Evolutionary conservation across 805 yeast species (phyloP).

Genomic region (Candida boleticola): DNA sequence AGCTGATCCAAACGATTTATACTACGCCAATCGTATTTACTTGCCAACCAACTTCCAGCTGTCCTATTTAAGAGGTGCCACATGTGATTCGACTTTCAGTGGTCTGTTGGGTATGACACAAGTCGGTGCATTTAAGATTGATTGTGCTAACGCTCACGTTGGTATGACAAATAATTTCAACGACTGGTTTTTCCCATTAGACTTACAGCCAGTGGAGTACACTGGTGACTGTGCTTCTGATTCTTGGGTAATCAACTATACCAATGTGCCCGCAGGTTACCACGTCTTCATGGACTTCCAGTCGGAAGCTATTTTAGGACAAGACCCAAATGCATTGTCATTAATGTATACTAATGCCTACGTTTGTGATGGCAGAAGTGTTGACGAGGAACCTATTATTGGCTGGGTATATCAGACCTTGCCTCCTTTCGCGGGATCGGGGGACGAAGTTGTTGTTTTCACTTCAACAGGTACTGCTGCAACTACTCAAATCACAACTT

Average conservation of each 20-base stretch:
- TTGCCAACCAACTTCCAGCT: neutral
- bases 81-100: neutral
- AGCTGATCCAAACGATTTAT: neutral
- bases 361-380: slow-evolving; percentile 8
- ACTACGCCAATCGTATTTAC: neutral
- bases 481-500: slow-evolving; percentile 18
- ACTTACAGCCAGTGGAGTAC: neutral
- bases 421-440: neutral
- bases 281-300: slow-evolving; percentile 19
- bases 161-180: slow-evolving; percentile 20
- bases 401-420: no score
- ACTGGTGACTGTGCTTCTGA: slow-evolving; percentile 15
- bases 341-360: slow-evolving; percentile 10
- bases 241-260: slow-evolving; percentile 11
- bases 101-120: neutral
- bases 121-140: slow-evolving; percentile 9
- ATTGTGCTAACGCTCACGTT: slow-evolving; percentile 19
- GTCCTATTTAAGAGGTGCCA: no score
- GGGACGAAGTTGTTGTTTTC: slow-evolving; percentile 7
- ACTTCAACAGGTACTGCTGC: slow-evolving; percentile 22
- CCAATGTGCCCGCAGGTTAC: slow-evolving; percentile 27
- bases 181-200: slow-evolving; percentile 18
- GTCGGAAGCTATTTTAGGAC: neutral
- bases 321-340: neutral
- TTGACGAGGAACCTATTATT: neutral